Evolutionary conservation across 2,329 filamentous ascomycete species (phyloP).

Genomic region (Microcera coccophila): DNA sequence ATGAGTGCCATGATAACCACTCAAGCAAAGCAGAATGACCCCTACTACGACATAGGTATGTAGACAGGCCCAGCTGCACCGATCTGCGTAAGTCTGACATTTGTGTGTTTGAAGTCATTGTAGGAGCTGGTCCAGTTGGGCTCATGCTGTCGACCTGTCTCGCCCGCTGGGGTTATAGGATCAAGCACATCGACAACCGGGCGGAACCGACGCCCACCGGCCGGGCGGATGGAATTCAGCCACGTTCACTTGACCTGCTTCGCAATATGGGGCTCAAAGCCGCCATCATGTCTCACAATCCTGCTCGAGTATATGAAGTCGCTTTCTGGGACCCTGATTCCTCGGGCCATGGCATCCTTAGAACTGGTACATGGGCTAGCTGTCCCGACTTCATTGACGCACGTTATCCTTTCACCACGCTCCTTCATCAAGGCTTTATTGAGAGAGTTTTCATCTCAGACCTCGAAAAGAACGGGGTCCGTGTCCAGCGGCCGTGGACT

Average conservation of each 20-base stretch:
- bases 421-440: slow-evolving; percentile 68
- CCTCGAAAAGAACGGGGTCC: slow-evolving; percentile 56
- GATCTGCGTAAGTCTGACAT: background rate
- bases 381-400: slow-evolving; percentile 81
- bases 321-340: slow-evolving; percentile 66
- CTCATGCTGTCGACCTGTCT: slow-evolving; percentile 84
- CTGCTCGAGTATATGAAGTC: slow-evolving; percentile 78
- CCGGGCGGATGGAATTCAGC: slow-evolving; percentile 88
- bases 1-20: too few species aligned
- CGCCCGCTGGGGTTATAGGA: slow-evolving; percentile 87
- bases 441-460: slow-evolving; percentile 67
- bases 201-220: slow-evolving; percentile 80
- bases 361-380: slow-evolving; percentile 76
- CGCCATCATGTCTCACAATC: slow-evolving; percentile 80
- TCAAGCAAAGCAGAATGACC: too few species aligned
- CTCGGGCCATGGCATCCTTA: slow-evolving; percentile 54
- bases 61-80: too few species aligned
- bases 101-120: slow-evolving; percentile 58
- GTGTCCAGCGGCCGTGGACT: slow-evolving; percentile 62
- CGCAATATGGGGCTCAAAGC: slow-evolving; percentile 88
- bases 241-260: slow-evolving; percentile 79
- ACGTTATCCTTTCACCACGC: slow-evolving; percentile 66
- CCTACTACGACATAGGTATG: slow-evolving; percentile 46
- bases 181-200: slow-evolving; percentile 92
- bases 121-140: slow-evolving; percentile 85